These are phyloP conservation scores for Blakeslea trispora DNA, from an alignment of 371 early-diverging fungal genomes.

Conservation along the genomic window DNA sequence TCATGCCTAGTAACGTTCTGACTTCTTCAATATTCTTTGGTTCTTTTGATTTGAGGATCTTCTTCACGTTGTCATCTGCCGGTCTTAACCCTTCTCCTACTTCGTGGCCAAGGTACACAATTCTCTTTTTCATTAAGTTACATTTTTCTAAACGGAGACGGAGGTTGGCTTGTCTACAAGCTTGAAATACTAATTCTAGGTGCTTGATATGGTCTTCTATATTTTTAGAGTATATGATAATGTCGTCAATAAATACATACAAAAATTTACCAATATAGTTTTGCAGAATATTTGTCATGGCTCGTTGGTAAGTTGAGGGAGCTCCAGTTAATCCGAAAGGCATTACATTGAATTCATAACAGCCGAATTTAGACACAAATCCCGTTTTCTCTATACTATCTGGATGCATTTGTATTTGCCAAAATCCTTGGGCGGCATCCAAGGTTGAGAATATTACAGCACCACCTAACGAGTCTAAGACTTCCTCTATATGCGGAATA, in stretches of 20 bases:
- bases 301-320: conserved; percentile 45
- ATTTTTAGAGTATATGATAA: conserved; percentile 37
- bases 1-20: conserved; percentile 31
- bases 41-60: background rate
- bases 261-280: conserved; percentile 28
- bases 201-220: conserved; percentile 39
- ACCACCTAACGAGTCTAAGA: conserved; percentile 30
- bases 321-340: conserved; percentile 54
- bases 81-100: conserved; percentile 32
- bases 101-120: conserved; percentile 40
- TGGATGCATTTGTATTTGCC: conserved; percentile 32
- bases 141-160: conserved; percentile 46
- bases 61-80: conserved; percentile 7
- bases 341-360: conserved; percentile 52
- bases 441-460: background rate
- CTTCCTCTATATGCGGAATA: conserved; percentile 41
- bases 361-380: conserved; percentile 47
- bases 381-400: conserved; percentile 49
- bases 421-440: conserved; percentile 35
- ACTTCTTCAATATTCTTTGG: conserved; percentile 27
- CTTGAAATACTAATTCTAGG: conserved; percentile 32
- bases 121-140: conserved; percentile 21
- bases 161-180: conserved; percentile 29
- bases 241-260: conserved; percentile 51
- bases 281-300: conserved; percentile 31